Percentiles rank a stretch among this genome's conserved stretches.
phyloP scores from a whole-genome alignment of 164 flowering plant species.

The Aristolochia californica region DNA sequence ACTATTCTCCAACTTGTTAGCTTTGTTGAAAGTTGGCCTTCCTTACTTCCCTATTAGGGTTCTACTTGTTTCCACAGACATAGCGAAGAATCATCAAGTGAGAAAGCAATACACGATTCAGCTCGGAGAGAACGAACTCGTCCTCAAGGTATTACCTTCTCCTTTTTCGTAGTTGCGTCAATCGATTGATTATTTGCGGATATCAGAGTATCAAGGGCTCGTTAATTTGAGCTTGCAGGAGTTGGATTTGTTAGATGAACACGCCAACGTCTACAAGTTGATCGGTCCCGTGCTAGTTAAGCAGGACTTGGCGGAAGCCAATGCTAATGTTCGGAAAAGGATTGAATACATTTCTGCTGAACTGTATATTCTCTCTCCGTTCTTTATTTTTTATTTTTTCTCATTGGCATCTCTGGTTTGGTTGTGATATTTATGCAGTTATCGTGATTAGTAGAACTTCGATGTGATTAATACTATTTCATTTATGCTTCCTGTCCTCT shows the following conservation, averaged over 20 bases:
- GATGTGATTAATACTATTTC: too few relatives aligned
- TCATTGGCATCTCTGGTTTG: not conserved
- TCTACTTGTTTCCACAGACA: constrained; percentile 34
- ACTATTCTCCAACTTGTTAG: not conserved
- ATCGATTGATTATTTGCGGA: not conserved
- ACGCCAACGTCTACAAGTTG: constrained; percentile 84
- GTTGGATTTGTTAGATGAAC: constrained; percentile 76
- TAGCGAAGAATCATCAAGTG: constrained; percentile 84
- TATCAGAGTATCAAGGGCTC: not conserved
- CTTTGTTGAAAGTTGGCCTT: not conserved
- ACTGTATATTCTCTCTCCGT: constrained; percentile 43
- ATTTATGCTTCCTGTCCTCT: too few relatives aligned
- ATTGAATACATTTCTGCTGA: constrained; percentile 94
- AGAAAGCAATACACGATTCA: constrained; percentile 95
- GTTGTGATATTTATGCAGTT: not conserved
- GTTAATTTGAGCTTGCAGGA: constrained; percentile 38
- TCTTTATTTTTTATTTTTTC: not conserved
- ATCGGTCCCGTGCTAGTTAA: constrained; percentile 97
- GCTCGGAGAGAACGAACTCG: constrained; percentile 96
- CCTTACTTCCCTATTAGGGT: not conserved
- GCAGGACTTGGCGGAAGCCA: constrained; percentile 97
- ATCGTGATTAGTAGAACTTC: not conserved
- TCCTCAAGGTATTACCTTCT: constrained; percentile 44
- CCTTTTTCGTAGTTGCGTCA: not conserved
- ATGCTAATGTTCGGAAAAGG: constrained; percentile 90